Evolutionary conservation across 805 yeast genomes (phyloP).

Genomic region (Nematodospora valgi): DNA sequence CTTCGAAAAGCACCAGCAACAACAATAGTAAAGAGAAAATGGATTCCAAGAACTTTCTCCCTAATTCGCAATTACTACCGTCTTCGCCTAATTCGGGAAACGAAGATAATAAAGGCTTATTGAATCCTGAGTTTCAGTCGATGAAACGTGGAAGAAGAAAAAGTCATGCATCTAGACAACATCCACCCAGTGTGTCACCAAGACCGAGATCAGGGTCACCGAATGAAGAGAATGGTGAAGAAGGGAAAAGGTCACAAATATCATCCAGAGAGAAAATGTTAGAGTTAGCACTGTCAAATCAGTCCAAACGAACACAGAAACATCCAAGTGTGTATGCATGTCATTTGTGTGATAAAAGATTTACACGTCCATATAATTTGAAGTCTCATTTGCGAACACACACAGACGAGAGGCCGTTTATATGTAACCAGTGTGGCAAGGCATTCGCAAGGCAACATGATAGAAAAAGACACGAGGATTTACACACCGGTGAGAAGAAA

Average conservation of each 20-base stretch:
- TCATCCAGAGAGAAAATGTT: slow-evolving; percentile 56
- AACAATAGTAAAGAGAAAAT: slow-evolving; percentile 5
- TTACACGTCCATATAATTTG: slow-evolving; percentile 89
- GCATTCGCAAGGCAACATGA: slow-evolving; percentile 58
- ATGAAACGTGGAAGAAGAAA: slow-evolving; percentile 41
- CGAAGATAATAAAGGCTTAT: slow-evolving; percentile 6
- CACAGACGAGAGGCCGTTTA: slow-evolving; percentile 77
- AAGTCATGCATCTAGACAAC: slow-evolving; percentile 18
- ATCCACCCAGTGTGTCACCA: slow-evolving; percentile 22
- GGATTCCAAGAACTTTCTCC: not conserved
- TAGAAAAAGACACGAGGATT: slow-evolving; percentile 44
- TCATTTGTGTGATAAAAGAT: slow-evolving; percentile 77
- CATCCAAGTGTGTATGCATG: slow-evolving; percentile 77
- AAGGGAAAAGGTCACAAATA: slow-evolving; percentile 9
- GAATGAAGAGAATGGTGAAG: slow-evolving; percentile 25
- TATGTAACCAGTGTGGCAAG: slow-evolving; percentile 71
- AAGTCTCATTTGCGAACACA: slow-evolving; percentile 91
- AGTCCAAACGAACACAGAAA: slow-evolving; percentile 56
- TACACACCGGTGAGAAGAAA: slow-evolving; percentile 74
- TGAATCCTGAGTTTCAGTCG: slow-evolving; percentile 36
- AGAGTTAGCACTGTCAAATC: slow-evolving; percentile 60
- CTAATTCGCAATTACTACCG: slow-evolving; percentile 4
- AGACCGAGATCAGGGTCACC: slow-evolving; percentile 8
- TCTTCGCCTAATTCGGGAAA: not conserved
- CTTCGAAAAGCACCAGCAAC: not conserved